Evolutionary conservation across 2,329 filamentous ascomycete genomes (phyloP), one percentile per base, ranked within the genome.

Genomic region (Alternaria rosae): DNA sequence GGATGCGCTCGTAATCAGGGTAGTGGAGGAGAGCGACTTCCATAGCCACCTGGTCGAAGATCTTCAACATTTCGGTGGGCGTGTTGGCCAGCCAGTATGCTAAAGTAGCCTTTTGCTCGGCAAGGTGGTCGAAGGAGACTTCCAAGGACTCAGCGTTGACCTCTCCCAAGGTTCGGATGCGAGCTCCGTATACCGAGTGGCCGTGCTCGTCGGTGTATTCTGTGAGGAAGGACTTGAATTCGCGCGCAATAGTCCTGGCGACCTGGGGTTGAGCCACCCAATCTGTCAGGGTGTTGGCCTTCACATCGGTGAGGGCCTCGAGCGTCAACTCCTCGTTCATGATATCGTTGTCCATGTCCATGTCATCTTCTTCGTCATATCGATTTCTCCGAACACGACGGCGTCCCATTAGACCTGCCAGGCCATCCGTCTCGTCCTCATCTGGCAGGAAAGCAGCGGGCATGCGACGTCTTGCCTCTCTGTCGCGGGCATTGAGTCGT

Each of bases 1-100:
- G 95, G 72, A 99, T 99, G 65, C 93, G 92, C 78, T 97, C 93
- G 79, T 99, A 99, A 79, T 98, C 94, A 2, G 94, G 94, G 81
- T 98, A 99, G 79, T 98, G 93, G 57, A 98, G 89, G 21, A 98
- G 87, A 6, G 96, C 94, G 38, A 96, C 94, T 66, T 99, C 95
- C 88, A 99, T 94, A 59, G 95, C 94, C 5, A 97, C 94, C 68
- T 97, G 90, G 72, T 99, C 95, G 75, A 99, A 98, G 51, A 99
- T 90, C 78, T 95, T 95, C 64, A 99, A 87, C 76, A 98, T 92
- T 79, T 97, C 94, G n/a, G 92, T 88, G 0, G 95, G 95, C 1
- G 94, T 93, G 76, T 98, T 99, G 69, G 94, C 94, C 26, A 99
- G 83, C 83, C 97, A 99, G 80, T 97, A 98, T 13, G 94, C 95